A percentile compares a stretch with the other conserved stretches of the same genome.
Conservation (phyloP, 2,329 filamentous ascomycete genomes). For the Ophiostoma australiae region DNA sequence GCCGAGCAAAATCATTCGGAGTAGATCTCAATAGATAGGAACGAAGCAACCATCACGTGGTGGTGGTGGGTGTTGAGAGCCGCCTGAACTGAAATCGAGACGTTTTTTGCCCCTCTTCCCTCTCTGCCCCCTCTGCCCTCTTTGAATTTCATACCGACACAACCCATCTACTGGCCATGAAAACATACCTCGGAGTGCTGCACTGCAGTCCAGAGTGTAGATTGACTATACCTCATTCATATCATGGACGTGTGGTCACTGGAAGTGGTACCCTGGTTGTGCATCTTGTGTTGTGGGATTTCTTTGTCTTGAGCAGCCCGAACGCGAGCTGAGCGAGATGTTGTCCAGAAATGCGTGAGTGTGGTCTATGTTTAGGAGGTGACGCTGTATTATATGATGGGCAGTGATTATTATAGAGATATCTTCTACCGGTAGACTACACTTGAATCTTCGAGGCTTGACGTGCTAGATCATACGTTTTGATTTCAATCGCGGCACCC, state of each 20-base stretch:
- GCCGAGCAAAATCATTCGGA: neutral
- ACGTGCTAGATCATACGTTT: neutral
- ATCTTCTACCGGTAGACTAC: neutral
- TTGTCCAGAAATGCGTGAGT: neutral
- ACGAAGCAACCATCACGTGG: neutral
- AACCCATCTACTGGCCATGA: neutral
- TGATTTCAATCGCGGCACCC: neutral
- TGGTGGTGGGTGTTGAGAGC: neutral
- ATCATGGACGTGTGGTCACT: neutral
- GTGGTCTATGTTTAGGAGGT: neutral
- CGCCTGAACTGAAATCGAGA: neutral
- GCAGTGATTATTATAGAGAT: neutral
- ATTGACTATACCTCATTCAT: neutral
- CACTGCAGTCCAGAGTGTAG: neutral
- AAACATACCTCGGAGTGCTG: neutral
- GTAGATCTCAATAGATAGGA: neutral
- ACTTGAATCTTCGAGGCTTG: neutral
- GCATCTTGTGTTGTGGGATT: neutral
- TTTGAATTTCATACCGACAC: neutral
- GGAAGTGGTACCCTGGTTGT: neutral
- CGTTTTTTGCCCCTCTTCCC: neutral
- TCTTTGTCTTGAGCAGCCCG: too few relatives aligned
- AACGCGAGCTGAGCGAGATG: neutral
- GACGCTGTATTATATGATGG: neutral
- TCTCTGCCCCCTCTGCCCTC: neutral